A percentile compares a stretch with the other conserved stretches of the same genome.
These are phyloP conservation scores for Epichloe gansuensis DNA, from an alignment of 2,329 filamentous ascomycete species.

Conservation along the genomic window DNA sequence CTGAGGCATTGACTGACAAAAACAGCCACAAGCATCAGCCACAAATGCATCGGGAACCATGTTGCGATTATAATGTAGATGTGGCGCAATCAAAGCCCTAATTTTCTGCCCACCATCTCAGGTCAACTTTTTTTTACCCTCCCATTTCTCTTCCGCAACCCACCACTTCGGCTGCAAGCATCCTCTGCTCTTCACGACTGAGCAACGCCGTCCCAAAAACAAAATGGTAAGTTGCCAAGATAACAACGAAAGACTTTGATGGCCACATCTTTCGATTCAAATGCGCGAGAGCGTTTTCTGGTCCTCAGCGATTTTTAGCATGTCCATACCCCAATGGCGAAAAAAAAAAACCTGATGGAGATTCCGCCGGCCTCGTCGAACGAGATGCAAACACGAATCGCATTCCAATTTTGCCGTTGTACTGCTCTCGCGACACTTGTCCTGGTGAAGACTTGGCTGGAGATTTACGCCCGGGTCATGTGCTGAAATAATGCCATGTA, in stretches of 20 bases:
- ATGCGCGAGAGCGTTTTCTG: constrained; percentile 21
- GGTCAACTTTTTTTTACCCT: constrained; percentile 13
- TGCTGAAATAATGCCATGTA: constrained; percentile 39
- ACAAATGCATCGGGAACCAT: constrained; percentile 1
- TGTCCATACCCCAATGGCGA: neutral
- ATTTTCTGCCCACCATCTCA: constrained; percentile 23
- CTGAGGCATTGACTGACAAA: too few species aligned
- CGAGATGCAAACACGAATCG: neutral
- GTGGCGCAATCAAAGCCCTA: constrained; percentile 22
- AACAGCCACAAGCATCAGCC: constrained; percentile 6
- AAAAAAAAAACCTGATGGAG: constrained; percentile 15
- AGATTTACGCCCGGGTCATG: constrained; percentile 30
- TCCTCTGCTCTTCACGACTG: constrained; percentile 21
- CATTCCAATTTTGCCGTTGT: neutral
- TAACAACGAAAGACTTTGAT: constrained; percentile 22
- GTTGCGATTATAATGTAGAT: neutral
- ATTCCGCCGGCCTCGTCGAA: constrained; percentile 20
- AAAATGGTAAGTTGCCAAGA: constrained; percentile 29
- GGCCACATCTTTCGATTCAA: constrained; percentile 26
- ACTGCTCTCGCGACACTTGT: neutral
- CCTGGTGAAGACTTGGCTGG: constrained; percentile 53
- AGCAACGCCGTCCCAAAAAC: constrained; percentile 23
- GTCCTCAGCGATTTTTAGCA: constrained; percentile 13
- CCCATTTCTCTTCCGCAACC: constrained; percentile 12
- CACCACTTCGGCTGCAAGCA: constrained; percentile 19